phyloP scores from a whole-genome alignment of 2,329 filamentous ascomycete genomes.

The Septoria petroselini region DNA sequence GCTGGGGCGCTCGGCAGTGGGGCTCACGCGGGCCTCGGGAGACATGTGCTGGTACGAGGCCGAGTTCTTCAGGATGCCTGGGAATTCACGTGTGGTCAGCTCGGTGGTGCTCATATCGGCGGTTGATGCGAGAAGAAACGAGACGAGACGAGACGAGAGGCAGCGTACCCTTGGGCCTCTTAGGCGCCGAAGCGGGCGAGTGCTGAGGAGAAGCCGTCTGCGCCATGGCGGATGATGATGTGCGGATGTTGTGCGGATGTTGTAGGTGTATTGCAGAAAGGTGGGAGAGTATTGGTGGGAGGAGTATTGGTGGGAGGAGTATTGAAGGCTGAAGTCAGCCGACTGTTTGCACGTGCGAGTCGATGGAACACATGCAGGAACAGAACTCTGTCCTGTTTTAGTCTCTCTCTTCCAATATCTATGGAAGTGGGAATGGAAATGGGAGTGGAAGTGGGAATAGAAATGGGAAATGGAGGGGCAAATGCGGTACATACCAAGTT shows the following conservation, averaged over 20 bases:
- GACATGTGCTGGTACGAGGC: conserved; percentile 60
- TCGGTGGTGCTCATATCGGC: conserved; percentile 3
- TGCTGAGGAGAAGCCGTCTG: conserved; percentile 29
- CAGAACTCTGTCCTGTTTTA: too few relatives aligned
- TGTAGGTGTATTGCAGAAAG: too few relatives aligned
- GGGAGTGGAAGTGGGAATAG: too few relatives aligned
- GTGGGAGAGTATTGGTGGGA: background rate
- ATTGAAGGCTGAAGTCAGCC: conserved; percentile 3
- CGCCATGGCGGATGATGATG: too few relatives aligned
- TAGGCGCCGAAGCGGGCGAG: conserved; percentile 35
- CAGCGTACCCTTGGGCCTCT: conserved; percentile 46
- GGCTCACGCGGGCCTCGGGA: conserved; percentile 46
- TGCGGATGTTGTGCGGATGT: too few relatives aligned
- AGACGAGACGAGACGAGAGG: too few relatives aligned
- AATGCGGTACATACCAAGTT: too few relatives aligned
- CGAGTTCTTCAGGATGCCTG: conserved; percentile 93
- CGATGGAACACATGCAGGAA: background rate
- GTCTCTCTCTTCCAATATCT: too few relatives aligned
- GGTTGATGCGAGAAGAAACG: too few relatives aligned
- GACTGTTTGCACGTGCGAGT: conserved; percentile 6
- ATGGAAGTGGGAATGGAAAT: too few relatives aligned
- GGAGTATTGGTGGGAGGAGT: background rate
- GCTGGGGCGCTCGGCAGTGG: conserved; percentile 39
- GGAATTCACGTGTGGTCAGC: conserved; percentile 5
- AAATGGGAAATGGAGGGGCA: too few relatives aligned